Percentiles rank a stretch among this genome's conserved stretches.
phyloP scores from a whole-genome alignment of 192 early-diverging fungal species.

The Coemansia aciculifera region DNA sequence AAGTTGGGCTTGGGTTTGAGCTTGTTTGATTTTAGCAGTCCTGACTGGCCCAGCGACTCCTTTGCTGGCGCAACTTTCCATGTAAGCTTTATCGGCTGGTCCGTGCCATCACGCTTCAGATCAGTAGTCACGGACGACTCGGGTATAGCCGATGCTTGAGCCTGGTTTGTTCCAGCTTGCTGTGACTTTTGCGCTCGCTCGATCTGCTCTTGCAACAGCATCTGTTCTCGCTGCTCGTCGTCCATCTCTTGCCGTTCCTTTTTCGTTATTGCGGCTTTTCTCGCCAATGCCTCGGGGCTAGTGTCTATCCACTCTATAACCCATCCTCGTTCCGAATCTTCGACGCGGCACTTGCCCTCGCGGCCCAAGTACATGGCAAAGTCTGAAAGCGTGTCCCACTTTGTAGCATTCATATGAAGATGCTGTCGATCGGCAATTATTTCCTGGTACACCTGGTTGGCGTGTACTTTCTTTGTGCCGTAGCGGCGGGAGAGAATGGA shows the following conservation, averaged over 20 bases:
- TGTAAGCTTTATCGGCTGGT: conserved; percentile 26
- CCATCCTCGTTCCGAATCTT: conserved; percentile 90
- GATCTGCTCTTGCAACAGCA: conserved; percentile 80
- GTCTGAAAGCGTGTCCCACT: conserved; percentile 87
- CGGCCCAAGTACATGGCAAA: conserved; percentile 86
- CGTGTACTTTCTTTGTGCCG: conserved; percentile 78
- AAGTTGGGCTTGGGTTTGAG: conserved; percentile 3
- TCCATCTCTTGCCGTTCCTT: conserved; percentile 79
- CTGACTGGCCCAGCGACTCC: neutral
- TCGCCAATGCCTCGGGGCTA: conserved; percentile 78
- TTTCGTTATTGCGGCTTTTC: conserved; percentile 72
- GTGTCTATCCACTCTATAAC: conserved; percentile 91
- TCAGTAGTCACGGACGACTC: conserved; percentile 15
- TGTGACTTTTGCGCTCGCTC: conserved; percentile 64
- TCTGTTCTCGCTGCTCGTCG: conserved; percentile 84
- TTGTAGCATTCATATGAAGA: conserved; percentile 94
- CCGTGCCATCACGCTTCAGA: conserved; percentile 23
- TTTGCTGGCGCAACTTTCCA: conserved; percentile 14
- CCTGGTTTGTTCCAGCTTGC: neutral
- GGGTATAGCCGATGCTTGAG: neutral
- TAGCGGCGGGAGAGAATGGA: conserved; percentile 79
- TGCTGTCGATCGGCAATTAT: conserved; percentile 89
- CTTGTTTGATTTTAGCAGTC: conserved; percentile 10
- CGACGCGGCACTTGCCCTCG: conserved; percentile 79
- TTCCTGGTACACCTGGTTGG: conserved; percentile 98